Percentiles rank a stretch among this genome's conserved stretches.
These are phyloP conservation scores for Spizellomyces punctatus DNA, from an alignment of 192 early-diverging fungal genomes.

Conservation along the genomic window DNA sequence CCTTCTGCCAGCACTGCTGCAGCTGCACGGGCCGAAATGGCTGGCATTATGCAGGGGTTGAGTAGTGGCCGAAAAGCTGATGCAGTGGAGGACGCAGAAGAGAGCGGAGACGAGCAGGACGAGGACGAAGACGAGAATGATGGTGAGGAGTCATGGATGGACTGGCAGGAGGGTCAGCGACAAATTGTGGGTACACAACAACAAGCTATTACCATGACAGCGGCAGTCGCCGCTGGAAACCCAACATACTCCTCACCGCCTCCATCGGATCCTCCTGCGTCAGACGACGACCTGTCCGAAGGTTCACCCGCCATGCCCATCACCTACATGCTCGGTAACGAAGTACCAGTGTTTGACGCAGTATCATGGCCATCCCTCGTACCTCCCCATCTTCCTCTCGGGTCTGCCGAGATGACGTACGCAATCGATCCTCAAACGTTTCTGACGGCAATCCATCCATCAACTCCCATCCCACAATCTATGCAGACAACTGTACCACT, in stretches of 20 bases:
- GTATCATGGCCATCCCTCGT: not conserved
- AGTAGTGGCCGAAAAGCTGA: not conserved
- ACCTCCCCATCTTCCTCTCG: not conserved
- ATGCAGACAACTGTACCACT: conserved; percentile 9
- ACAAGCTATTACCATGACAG: not conserved
- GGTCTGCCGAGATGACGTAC: not conserved
- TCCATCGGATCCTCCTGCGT: not conserved
- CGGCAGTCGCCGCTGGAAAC: too few species aligned
- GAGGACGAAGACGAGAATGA: conserved; percentile 5
- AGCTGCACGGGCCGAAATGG: conserved; percentile 24
- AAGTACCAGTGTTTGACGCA: not conserved
- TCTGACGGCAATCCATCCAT: not conserved
- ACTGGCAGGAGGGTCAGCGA: not conserved
- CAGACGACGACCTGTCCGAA: not conserved
- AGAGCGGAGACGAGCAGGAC: not conserved
- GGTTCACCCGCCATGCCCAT: not conserved
- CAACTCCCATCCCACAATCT: not conserved
- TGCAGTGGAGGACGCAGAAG: conserved; percentile 4
- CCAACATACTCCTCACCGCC: not conserved
- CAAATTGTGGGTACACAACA: not conserved
- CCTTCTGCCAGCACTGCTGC: not conserved
- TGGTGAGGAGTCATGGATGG: not conserved
- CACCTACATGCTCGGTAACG: not conserved
- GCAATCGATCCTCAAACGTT: not conserved
- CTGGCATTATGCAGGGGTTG: conserved; percentile 18